Base-by-base conservation (phyloP, 2,329 filamentous ascomycete species). In the Penicillium rolfsii region DNA sequence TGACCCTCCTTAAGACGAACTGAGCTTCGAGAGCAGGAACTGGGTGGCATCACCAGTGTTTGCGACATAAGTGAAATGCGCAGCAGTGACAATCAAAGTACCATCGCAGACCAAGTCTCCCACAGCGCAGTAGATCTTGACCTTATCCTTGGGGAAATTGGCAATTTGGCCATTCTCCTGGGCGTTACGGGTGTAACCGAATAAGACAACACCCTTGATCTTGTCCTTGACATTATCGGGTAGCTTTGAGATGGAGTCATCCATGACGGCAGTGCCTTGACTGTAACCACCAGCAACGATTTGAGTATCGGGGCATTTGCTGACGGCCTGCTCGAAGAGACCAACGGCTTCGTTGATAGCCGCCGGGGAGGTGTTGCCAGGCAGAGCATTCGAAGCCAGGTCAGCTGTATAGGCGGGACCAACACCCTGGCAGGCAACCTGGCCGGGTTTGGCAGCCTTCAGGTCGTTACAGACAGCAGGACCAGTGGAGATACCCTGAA, bases 81-180 rank as follows among this genome's bases (percentile, higher is more conserved):
- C 65, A 4, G 73, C 50, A 11, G 50, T 52, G 19, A 52, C 36
- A 24, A 52, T 52, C 50, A 52, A 16, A 3, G 78, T 79, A 24
- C 81, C 80, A 1, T 71, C 58, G 64, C 83, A 85, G 16, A 85
- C 83, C 49, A 79, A 61, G 61, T 85, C 83, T 0, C 80, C 81
- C 24, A 53, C 8, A 7, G 63, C 61, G 24, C 63, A 65, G 53
- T 55, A 77, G 16, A 83, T 80, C 63, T 81, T 75, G 26, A 75
- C 75, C 70, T 81, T 80, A 4, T 75, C 74, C 52, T 73, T 66
- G n/a, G 76, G 75, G 64, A 79, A 81, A 41, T 74, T 71, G 3
- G 75, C 72, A 41, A 80, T 79, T 58, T 74, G 74, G 41, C 74
- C 72, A 19, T 71, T 69, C 61, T 80, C 77, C 65, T 77, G 70